Evolutionary conservation across 306 rosid species (phyloP).

Genomic region (Pterocarpus macrocarpus): DNA sequence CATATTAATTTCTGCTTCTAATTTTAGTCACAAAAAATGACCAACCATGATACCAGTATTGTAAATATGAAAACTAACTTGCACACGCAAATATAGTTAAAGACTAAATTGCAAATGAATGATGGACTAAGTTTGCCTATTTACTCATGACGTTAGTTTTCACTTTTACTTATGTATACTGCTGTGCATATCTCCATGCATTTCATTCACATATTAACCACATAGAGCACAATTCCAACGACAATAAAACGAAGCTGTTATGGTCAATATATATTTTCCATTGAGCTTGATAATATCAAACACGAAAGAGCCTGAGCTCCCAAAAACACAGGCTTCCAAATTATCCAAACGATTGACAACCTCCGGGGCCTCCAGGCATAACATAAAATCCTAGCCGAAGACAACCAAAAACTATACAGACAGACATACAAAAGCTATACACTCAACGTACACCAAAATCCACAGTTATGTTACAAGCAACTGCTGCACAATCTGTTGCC

Average conservation of each 20-base stretch:
- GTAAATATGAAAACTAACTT: not conserved
- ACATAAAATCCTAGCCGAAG: not conserved
- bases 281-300: slow-evolving; percentile 11
- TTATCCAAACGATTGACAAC: not conserved
- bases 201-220: not conserved
- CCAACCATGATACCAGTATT: not conserved
- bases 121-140: not conserved
- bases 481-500: slow-evolving; percentile 22
- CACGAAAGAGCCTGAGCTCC: not conserved
- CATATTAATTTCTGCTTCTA: not conserved
- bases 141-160: not conserved
- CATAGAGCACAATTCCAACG: not conserved
- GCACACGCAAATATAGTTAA: too few relatives aligned
- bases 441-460: slow-evolving; percentile 62
- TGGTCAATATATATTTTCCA: not conserved
- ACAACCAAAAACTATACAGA: slow-evolving; percentile 44
- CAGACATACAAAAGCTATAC: slow-evolving; percentile 31
- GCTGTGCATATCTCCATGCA: not conserved
- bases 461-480: slow-evolving; percentile 50
- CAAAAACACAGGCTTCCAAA: slow-evolving; percentile 27
- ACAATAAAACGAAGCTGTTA: not conserved
- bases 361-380: not conserved
- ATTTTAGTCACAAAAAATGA: not conserved
- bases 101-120: not conserved
- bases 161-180: not conserved